Evolutionary conservation across 1,139 yeast genomes (phyloP), one percentile per base, ranked within the genome.

Genomic region (Pichia sp.): DNA sequence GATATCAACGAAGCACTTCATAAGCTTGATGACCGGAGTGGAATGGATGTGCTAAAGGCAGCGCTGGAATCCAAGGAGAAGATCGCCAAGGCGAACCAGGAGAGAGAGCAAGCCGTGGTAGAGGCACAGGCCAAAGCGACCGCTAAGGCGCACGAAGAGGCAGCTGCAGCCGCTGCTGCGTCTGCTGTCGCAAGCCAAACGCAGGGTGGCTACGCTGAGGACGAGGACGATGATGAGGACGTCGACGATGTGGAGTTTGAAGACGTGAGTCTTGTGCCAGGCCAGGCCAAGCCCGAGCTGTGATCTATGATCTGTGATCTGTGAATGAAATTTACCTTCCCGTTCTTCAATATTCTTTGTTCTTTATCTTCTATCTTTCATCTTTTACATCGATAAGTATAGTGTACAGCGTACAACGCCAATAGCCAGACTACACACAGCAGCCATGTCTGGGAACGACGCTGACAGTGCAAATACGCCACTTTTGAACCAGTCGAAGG

Each of bases 1-100:
- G 67, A 69, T 39, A 76, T 86, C 30, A 66, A 74, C 34, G 73
- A 63, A 14, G 88, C 88, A 1, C 59, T 84, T 48, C 70, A 63
- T 32, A 56, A 56, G 27, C 56, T 77, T 46, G 72, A 70, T 16
- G 66, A 63, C 31, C 30, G 40, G 44, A 42, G 40, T 27, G 34
- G 39, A 30, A 33, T 38, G 10, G 33, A 34, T 14, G 19, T 20
- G 12, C 29, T 40, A 39, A 40, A 34, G 34, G 42, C 33, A 5
- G 28, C 27, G 11, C 19, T 30, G n/a, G 28, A 30, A 14, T 25
- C 15, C 12, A 28, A 28, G n/a, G 30, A 28, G 12, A 17, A 27
- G 13, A 8, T 12, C n/a, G 17, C 18, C n/a, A 27, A 27, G 22
- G 29, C 17, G 9, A 25, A 25, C 16, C 15, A 8, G 16, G 27